phyloP scores from a whole-genome alignment of 345 rosid genomes.

The Gossypium turneri region DNA sequence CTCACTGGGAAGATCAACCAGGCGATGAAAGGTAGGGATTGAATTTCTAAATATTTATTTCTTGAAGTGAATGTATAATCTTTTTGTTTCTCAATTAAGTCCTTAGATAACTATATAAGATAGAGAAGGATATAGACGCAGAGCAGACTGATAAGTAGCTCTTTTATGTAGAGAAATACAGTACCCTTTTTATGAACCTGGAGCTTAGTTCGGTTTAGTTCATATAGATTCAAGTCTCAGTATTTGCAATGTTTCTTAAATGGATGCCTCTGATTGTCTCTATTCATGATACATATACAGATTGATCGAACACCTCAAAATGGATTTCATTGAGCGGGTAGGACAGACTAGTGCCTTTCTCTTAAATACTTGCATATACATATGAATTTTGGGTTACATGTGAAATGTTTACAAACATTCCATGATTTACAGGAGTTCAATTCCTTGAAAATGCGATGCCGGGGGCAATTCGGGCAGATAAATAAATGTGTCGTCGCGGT shows the following conservation, averaged over 20 bases:
- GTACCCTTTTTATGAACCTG: too few species aligned
- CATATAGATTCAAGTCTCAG: neutral
- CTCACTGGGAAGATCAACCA: constrained; percentile 63
- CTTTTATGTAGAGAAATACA: too few species aligned
- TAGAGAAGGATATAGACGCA: too few species aligned
- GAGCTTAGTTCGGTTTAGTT: too few species aligned
- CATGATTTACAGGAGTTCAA: constrained; percentile 55
- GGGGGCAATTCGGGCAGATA: constrained; percentile 19
- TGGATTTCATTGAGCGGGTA: constrained; percentile 91
- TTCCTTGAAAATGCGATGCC: constrained; percentile 58
- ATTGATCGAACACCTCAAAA: constrained; percentile 61
- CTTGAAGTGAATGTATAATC: neutral
- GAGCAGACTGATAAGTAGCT: too few species aligned
- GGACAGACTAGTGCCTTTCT: constrained; percentile 10
- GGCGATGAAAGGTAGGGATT: constrained; percentile 38
- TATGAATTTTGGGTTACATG: neutral
- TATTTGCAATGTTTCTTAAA: neutral
- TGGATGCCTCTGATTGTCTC: constrained; percentile 25
- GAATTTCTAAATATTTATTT: neutral
- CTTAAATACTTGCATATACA: neutral
- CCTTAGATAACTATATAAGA: neutral
- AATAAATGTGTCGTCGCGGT: constrained; percentile 59
- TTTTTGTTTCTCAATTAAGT: neutral
- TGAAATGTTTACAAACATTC: constrained; percentile 9
- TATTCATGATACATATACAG: constrained; percentile 43